Evolutionary conservation across 257 asterid genomes (phyloP).

Genomic region (Primulina huaijiensis): DNA sequence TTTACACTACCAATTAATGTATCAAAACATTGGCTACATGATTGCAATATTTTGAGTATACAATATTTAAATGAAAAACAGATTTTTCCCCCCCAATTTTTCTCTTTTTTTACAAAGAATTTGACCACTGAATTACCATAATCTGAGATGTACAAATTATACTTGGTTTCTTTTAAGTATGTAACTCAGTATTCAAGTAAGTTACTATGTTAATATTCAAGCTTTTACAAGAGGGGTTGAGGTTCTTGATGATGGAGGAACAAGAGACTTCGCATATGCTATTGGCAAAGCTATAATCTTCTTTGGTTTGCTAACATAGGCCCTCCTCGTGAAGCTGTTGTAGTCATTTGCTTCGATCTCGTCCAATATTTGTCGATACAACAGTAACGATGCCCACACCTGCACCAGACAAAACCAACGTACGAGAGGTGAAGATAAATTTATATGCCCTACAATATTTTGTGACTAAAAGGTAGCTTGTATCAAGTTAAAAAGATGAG

Average conservation of each 20-base stretch:
- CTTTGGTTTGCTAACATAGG: slow-evolving; percentile 82
- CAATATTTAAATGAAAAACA: too few species aligned
- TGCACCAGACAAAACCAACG: slow-evolving; percentile 28
- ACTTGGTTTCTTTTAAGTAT: not conserved
- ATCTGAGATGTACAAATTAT: too few species aligned
- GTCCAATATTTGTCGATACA: slow-evolving; percentile 82
- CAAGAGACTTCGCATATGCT: slow-evolving; percentile 83
- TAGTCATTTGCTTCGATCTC: slow-evolving; percentile 96
- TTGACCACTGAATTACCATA: not conserved
- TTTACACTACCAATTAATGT: too few species aligned
- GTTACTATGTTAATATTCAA: slow-evolving; percentile 23
- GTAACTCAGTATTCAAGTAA: not conserved
- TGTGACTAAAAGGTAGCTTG: not conserved
- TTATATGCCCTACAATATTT: not conserved
- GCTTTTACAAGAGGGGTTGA: slow-evolving; percentile 47
- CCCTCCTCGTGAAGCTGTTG: slow-evolving; percentile 90
- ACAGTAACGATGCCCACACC: slow-evolving; percentile 82
- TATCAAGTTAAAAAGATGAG: not conserved
- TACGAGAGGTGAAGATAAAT: not conserved
- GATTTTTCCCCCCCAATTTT: too few species aligned
- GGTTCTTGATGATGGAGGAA: slow-evolving; percentile 59
- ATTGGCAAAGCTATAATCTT: slow-evolving; percentile 80
- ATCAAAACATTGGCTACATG: too few species aligned
- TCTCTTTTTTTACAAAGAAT: too few species aligned
- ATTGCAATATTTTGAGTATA: too few species aligned